A percentile compares a stretch with the other conserved stretches of the same genome.
phyloP scores from a whole-genome alignment of 805 yeast species.

The Candida jianshihensis region DNA sequence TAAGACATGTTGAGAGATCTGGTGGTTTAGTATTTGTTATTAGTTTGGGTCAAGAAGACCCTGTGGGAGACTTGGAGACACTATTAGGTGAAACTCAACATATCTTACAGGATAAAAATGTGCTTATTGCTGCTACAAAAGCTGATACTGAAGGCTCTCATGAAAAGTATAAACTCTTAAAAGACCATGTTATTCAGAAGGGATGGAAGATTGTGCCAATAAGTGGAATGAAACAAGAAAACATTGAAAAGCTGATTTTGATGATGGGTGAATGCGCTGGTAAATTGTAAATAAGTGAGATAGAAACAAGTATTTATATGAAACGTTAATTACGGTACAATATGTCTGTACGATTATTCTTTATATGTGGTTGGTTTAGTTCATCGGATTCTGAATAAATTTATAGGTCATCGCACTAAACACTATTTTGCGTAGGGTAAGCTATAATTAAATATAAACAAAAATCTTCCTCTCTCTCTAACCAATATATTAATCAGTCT shows the following conservation, averaged over 20 bases:
- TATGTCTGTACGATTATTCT: background rate
- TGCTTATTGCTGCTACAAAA: slow-evolving; percentile 85
- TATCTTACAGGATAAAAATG: slow-evolving; percentile 51
- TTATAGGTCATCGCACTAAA: no score
- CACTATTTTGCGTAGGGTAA: background rate
- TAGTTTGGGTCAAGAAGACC: slow-evolving; percentile 62
- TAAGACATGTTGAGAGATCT: slow-evolving; percentile 88
- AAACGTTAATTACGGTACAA: no score
- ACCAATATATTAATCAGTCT: background rate
- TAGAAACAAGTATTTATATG: no score
- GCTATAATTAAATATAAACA: background rate
- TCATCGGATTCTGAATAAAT: background rate
- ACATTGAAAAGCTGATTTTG: slow-evolving; percentile 59
- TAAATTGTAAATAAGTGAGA: slow-evolving; percentile 15
- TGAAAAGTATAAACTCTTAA: slow-evolving; percentile 40
- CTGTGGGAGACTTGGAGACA: slow-evolving; percentile 55
- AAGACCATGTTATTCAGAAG: slow-evolving; percentile 33
- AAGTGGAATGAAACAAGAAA: slow-evolving; percentile 70
- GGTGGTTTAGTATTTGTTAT: slow-evolving; percentile 85
- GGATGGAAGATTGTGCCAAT: slow-evolving; percentile 76
- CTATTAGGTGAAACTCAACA: slow-evolving; percentile 69
- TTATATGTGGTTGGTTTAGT: background rate
- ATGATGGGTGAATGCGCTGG: slow-evolving; percentile 57
- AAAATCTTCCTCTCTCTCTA: background rate
- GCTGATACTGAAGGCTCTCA: slow-evolving; percentile 67